These are phyloP conservation scores for Dryas integrifolia DNA, from an alignment of 331 rosid genomes.

Conservation along the genomic window DNA sequence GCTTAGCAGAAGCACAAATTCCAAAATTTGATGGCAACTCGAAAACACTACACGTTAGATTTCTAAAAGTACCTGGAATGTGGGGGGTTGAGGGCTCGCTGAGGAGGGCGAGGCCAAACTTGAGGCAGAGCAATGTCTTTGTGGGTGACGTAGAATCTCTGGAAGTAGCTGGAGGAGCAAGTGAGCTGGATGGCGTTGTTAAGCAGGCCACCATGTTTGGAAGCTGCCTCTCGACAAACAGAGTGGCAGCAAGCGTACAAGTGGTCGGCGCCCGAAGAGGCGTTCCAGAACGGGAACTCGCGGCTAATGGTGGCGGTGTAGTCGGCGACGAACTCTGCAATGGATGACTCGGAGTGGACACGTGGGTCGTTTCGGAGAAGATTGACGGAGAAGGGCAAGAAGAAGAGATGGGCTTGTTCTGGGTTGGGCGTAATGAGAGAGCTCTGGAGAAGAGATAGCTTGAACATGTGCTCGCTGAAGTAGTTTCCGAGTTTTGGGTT, in stretches of 20 bases:
- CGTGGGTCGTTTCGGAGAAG: constrained; percentile 33
- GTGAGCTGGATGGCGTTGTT: constrained; percentile 38
- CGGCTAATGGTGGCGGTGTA: constrained; percentile 14
- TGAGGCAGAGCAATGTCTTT: constrained; percentile 37
- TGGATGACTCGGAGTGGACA: constrained; percentile 31
- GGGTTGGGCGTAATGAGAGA: constrained; percentile 19
- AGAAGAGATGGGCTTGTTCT: constrained; percentile 29
- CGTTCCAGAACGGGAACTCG: constrained; percentile 27
- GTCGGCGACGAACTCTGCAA: constrained; percentile 21
- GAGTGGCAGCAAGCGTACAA: constrained; percentile 38
- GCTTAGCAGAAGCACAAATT: too few species aligned
- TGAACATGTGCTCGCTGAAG: constrained; percentile 44
- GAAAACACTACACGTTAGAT: too few species aligned
- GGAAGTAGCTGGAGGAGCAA: constrained; percentile 39
- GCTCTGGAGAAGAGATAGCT: constrained; percentile 24
- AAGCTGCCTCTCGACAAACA: constrained; percentile 34
- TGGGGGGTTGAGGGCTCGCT: constrained; percentile 23
- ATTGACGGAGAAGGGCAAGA: constrained; percentile 33
- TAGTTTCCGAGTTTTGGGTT: constrained; percentile 31
- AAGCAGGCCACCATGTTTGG: constrained; percentile 8
- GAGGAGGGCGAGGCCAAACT: constrained; percentile 33
- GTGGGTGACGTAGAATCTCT: constrained; percentile 28
- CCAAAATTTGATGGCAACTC: too few species aligned
- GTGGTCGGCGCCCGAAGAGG: constrained; percentile 31
- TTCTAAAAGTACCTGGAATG: constrained; percentile 15